Evolutionary conservation across 805 yeast genomes (phyloP), one percentile per base, ranked within the genome.

Genomic region (Saccharomycopsis synnaedendra): DNA sequence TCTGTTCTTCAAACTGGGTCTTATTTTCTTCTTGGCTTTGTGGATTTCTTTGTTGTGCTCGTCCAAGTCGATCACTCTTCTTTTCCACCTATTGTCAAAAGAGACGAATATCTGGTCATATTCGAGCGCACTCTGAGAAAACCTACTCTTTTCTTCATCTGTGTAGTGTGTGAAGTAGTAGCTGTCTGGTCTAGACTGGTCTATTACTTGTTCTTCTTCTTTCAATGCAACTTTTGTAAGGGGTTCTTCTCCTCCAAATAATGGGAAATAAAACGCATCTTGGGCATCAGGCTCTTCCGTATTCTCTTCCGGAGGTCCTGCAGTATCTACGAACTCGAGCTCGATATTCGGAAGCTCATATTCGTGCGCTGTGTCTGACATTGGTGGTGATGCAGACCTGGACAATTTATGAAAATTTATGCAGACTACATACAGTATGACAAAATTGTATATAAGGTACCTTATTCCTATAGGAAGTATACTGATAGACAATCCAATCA

Each of bases 261-360:
- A 42, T 10, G 52, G 52, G 40, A 51, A 51, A 31, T 39, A 45
- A 38, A 51, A 45, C 38, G 48, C 54, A 9, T 44, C 48, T 5
- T 11, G 31, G 5, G 32, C 30, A 11, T 11, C 27, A 11, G 36
- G 28, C 5, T 7, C 32, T 34, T 8, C 32, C 7, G 33, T 10
- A 28, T 30, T 37, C 3, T 29, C 11, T 41, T 41, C 29, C 11
- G 27, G 8, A 4, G 7, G 10, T 11, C 30, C 33, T 28, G 50
- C 39, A 19, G 45, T 51, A 35, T 51, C 52, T 10, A 51, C 52
- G 36, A 51, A 51, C 39, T 51, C 52, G 10, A 51, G 45, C 27
- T 51, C 54, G 11, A 51, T 19, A n/a, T 46, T 41, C 3, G 54
- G 54, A 11, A 51, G 44, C 33, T 47, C 30, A 39, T 51, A 44